Evolutionary conservation across 192 early-diverging fungal species (phyloP).

Genomic region (Cladochytrium replicatum): DNA sequence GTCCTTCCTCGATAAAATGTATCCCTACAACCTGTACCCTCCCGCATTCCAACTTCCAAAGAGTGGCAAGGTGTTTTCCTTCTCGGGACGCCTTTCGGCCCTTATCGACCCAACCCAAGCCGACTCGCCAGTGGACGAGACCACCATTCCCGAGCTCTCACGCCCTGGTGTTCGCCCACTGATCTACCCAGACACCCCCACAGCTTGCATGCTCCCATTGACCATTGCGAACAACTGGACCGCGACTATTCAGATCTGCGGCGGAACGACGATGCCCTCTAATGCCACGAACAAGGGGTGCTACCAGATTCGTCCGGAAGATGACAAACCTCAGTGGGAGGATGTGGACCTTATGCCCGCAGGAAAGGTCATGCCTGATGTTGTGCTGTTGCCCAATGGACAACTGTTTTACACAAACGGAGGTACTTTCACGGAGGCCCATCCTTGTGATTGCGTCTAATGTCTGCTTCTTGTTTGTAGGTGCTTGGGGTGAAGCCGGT

Average conservation of each 20-base stretch:
- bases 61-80: slow-evolving; percentile 23
- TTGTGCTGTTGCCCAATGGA: slow-evolving; percentile 16
- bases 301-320: slow-evolving; percentile 18
- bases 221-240: slow-evolving; percentile 20
- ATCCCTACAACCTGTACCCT: slow-evolving; percentile 14
- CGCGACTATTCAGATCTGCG: slow-evolving; percentile 27
- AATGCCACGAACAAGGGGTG: slow-evolving; percentile 10
- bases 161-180: no score
- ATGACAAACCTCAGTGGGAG: slow-evolving; percentile 8
- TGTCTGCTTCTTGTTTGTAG: slow-evolving; percentile 21
- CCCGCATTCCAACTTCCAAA: slow-evolving; percentile 23
- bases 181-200: slow-evolving; percentile 29
- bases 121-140: no score
- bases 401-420: background rate
- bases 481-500: slow-evolving; percentile 23
- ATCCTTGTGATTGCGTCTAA: no score
- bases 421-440: background rate
- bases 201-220: slow-evolving; percentile 18
- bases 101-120: slow-evolving; percentile 16
- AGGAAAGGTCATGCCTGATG: slow-evolving; percentile 3
- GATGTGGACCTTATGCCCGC: slow-evolving; percentile 11
- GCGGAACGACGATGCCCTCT: slow-evolving; percentile 15
- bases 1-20: background rate
- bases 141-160: no score
- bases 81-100: slow-evolving; percentile 17